These are phyloP conservation scores for Zoysia pacifica DNA, from an alignment of 176 grass and related monocot genomes.

Conservation along the genomic window DNA sequence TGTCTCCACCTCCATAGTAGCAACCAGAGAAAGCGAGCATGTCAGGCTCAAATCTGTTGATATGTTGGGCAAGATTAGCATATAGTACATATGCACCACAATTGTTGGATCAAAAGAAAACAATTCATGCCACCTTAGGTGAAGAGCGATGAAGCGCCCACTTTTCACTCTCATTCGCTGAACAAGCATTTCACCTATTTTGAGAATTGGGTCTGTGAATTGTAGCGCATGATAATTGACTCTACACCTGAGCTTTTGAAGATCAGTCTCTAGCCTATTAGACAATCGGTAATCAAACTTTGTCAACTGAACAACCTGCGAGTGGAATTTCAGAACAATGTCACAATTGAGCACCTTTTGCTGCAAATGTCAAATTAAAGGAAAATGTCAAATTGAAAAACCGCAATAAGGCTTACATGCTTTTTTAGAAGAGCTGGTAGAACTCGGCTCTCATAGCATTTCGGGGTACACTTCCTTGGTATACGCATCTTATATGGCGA, in stretches of 20 bases:
- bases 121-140: slow-evolving; percentile 61
- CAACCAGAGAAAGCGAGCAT: slow-evolving; percentile 99
- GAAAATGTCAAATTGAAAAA: slow-evolving; percentile 9
- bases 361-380: slow-evolving; percentile 8
- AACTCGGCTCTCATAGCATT: slow-evolving; percentile 83
- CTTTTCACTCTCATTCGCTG: slow-evolving; percentile 68
- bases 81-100: background rate
- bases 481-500: slow-evolving; percentile 86
- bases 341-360: slow-evolving; percentile 21
- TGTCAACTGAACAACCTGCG: slow-evolving; percentile 79
- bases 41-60: slow-evolving; percentile 91
- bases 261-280: slow-evolving; percentile 70
- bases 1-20: slow-evolving; percentile 94
- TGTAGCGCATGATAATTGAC: slow-evolving; percentile 88
- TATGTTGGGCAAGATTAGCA: background rate
- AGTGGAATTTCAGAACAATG: slow-evolving; percentile 8
- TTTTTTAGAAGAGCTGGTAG: slow-evolving; percentile 84
- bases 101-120: background rate
- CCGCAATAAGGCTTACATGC: slow-evolving; percentile 55
- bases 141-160: slow-evolving; percentile 75
- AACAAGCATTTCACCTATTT: slow-evolving; percentile 72
- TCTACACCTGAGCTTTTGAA: slow-evolving; percentile 90
- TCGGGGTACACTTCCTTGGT: slow-evolving; percentile 86
- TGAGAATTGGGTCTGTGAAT: slow-evolving; percentile 76
- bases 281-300: slow-evolving; percentile 90